Conservation (phyloP, 108 stramenopile species). For the Bacterosira constricta region DNA sequence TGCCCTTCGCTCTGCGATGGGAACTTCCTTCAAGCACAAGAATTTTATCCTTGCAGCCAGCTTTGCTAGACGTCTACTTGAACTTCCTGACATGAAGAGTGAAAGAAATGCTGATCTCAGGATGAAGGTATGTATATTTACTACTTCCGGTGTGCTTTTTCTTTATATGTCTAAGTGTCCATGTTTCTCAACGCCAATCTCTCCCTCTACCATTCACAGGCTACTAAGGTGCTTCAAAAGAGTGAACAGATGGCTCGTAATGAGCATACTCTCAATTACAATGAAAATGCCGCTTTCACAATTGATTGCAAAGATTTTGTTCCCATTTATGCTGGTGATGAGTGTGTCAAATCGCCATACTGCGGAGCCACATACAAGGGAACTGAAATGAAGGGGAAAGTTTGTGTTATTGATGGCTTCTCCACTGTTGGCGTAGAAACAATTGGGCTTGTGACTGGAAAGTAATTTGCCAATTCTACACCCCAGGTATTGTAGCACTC, state of each 20-base stretch:
- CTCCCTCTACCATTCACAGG: constrained; percentile 25
- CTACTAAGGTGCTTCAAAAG: constrained; percentile 95
- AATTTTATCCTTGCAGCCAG: constrained; percentile 96
- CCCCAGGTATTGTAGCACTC: neutral
- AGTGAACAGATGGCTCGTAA: constrained; percentile 98
- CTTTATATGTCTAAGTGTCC: neutral
- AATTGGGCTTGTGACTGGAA: constrained; percentile 93
- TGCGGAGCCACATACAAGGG: constrained; percentile 85
- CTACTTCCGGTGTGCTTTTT: neutral
- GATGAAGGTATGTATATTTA: constrained; percentile 60
- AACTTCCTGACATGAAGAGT: constrained; percentile 94
- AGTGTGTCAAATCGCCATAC: constrained; percentile 83
- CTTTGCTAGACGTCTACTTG: constrained; percentile 95
- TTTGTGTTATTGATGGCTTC: constrained; percentile 91
- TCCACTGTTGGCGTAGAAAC: constrained; percentile 92
- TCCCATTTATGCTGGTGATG: constrained; percentile 88
- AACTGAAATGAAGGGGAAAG: constrained; percentile 58
- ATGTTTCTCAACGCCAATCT: neutral
- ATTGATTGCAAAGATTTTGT: constrained; percentile 90
- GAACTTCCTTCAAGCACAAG: constrained; percentile 97
- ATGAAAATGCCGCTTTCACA: constrained; percentile 92
- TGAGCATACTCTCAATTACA: constrained; percentile 95
- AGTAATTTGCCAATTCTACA: constrained; percentile 10
- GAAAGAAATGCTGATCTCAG: constrained; percentile 94
- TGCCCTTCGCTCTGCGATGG: constrained; percentile 98